Conservation (phyloP, 2,329 filamentous ascomycete species). For the Eutypella sp. region DNA sequence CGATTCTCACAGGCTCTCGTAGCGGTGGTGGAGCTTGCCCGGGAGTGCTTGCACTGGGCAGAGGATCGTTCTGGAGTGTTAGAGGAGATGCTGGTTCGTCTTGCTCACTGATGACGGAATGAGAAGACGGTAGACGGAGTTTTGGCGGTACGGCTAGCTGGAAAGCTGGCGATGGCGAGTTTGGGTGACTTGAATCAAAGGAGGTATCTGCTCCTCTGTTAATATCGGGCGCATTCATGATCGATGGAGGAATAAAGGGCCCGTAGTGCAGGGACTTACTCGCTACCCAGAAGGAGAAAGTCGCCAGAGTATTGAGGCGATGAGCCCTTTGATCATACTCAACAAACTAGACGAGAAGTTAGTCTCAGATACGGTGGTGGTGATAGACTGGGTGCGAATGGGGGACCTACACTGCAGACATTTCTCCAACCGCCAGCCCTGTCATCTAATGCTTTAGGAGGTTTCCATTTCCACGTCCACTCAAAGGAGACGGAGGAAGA, state of each 20-base stretch:
- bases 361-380: constrained; percentile 16
- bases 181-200: constrained; percentile 50
- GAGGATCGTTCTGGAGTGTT: constrained; percentile 33
- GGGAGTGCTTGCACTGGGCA: constrained; percentile 12
- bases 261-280: no score
- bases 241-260: no score
- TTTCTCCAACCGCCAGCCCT: constrained; percentile 91
- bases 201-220: constrained; percentile 36
- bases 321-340: constrained; percentile 96
- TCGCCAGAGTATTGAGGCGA: constrained; percentile 78
- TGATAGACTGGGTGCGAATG: no score
- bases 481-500: constrained; percentile 80
- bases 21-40: constrained; percentile 12
- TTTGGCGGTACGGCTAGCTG: constrained; percentile 69
- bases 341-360: constrained; percentile 61
- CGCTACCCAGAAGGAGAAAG: constrained; percentile 93
- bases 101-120: constrained; percentile 75
- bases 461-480: constrained; percentile 97
- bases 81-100: constrained; percentile 57
- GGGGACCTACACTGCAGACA: constrained; percentile 71
- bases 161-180: constrained; percentile 66
- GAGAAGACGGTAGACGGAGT: constrained; percentile 76
- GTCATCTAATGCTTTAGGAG: constrained; percentile 77
- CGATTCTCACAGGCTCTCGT: constrained; percentile 67
- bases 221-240: not conserved